These are phyloP conservation scores for Canariomyces notabilis DNA, from an alignment of 2,329 filamentous ascomycete species.

Conservation along the genomic window DNA sequence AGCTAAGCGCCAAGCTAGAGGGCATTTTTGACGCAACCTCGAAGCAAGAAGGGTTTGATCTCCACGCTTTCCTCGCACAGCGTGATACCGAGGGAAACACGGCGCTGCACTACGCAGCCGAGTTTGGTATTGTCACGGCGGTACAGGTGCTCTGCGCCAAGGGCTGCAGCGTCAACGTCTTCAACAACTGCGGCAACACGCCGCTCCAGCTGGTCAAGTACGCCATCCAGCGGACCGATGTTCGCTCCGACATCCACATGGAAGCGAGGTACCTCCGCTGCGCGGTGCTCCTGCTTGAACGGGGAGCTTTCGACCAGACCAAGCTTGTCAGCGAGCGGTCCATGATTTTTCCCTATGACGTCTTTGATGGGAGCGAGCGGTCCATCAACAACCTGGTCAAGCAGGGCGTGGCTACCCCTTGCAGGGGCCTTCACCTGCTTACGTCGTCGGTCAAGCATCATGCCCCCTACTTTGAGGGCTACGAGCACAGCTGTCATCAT, in stretches of 20 bases:
- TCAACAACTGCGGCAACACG: conserved; percentile 28
- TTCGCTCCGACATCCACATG: conserved; percentile 28
- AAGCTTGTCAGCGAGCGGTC: conserved; percentile 25
- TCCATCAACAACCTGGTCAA: conserved; percentile 22
- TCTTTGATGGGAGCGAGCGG: conserved; percentile 25
- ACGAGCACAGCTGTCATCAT: conserved; percentile 4
- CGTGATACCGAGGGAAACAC: conserved; percentile 27
- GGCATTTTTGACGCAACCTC: conserved; percentile 14
- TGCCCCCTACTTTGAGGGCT: conserved; percentile 4
- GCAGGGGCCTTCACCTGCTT: conserved; percentile 22
- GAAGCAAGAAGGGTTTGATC: conserved; percentile 18
- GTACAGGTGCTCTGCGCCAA: conserved; percentile 23
- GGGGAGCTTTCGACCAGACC: conserved; percentile 26
- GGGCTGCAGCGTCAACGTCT: conserved; percentile 23
- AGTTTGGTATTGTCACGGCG: conserved; percentile 25
- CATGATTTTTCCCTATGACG: conserved; percentile 25
- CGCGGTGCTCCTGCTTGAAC: conserved; percentile 23
- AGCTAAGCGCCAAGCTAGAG: conserved; percentile 20
- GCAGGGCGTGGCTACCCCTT: conserved; percentile 24
- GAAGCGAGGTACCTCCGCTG: conserved; percentile 26
- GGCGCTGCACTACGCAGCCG: conserved; percentile 25
- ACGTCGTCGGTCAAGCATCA: conserved; percentile 19
- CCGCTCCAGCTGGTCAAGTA: conserved; percentile 27
- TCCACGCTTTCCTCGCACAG: conserved; percentile 18
- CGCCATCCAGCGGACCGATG: conserved; percentile 26